Base-by-base conservation (phyloP, 2,329 filamentous ascomycete genomes). In the Laburnicola sp. region DNA sequence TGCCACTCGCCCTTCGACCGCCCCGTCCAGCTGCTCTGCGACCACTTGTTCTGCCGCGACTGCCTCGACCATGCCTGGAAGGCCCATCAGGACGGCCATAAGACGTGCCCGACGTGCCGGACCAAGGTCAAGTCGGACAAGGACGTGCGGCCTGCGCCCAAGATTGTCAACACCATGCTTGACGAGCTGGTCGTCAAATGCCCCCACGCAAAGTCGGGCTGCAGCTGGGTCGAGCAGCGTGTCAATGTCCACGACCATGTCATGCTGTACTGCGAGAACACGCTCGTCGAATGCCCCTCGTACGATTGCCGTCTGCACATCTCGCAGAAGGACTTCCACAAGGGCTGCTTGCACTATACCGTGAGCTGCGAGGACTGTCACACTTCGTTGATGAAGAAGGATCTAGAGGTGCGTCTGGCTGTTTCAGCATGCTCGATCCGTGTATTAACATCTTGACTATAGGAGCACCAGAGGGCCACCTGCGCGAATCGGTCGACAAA, bases 41-140 rank as follows among this genome's bases (percentile, higher is more conserved):
- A 86, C 56, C 84, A 86, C 71, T 80, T 82, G 56, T 86, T 86
- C 72, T 86, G 84, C 70, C 74, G 77, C 47, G 76, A 80, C 23
- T 86, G 84, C 62, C 74, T 86, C 52, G 76, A 74, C 41, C 70
- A 72, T 37, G 66, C 69, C 26, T 71, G 67, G 64, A 60, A 56
- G 1, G 64, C 65, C 23, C 69, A 73, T 63, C 54, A 62, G 26
- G 45, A 54, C n/a, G 52, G 41, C 35, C 58, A 60, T 56, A 65
- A 69, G 60, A 76, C 73, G 30, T 86, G 83, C 70, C 83, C 83
- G 40, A 80, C 79, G 3, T 86, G 83, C 64, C 80, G 83, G 34
- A 76, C 76, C 36, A 74, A 76, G 35, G 69, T 73, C 8, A 69
- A 74, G 26, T 40, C 57, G 41, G 53, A 66, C 30, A 55, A 54